These are phyloP conservation scores for Zalaria obscura DNA, from an alignment of 2,329 filamentous ascomycete species.

Conservation along the genomic window DNA sequence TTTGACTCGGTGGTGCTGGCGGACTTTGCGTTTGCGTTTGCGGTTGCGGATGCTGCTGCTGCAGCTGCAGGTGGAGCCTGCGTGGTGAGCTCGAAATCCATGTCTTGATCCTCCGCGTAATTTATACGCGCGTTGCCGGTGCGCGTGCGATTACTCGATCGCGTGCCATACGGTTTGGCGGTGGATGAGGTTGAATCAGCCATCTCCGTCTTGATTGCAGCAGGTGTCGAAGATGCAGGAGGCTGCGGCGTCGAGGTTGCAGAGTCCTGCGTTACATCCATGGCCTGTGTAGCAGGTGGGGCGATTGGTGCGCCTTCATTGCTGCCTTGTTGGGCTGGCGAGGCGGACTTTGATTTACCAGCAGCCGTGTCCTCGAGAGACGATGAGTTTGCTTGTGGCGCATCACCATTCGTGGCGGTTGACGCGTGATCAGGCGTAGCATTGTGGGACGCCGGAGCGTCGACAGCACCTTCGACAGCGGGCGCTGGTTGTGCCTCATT, in stretches of 20 bases:
- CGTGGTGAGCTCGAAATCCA: conserved; percentile 62
- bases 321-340: background rate
- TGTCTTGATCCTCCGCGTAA: conserved; percentile 81
- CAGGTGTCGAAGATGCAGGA: background rate
- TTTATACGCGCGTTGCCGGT: conserved; percentile 69
- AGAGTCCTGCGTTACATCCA: background rate
- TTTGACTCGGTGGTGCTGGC: conserved; percentile 2
- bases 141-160: conserved; percentile 78
- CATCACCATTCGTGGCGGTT: no score
- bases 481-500: no score
- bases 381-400: no score
- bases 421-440: no score
- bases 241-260: background rate
- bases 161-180: conserved; percentile 71
- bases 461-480: no score
- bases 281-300: background rate
- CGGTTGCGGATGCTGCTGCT: conserved; percentile 23
- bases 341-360: background rate
- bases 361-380: no score
- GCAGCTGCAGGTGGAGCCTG: conserved; percentile 33
- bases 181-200: conserved; percentile 14
- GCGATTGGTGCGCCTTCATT: background rate
- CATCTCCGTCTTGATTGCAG: background rate
- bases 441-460: no score
- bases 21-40: background rate